Base-by-base conservation (phyloP, 2,329 filamentous ascomycete genomes). In the Fusarium heterosporum region DNA sequence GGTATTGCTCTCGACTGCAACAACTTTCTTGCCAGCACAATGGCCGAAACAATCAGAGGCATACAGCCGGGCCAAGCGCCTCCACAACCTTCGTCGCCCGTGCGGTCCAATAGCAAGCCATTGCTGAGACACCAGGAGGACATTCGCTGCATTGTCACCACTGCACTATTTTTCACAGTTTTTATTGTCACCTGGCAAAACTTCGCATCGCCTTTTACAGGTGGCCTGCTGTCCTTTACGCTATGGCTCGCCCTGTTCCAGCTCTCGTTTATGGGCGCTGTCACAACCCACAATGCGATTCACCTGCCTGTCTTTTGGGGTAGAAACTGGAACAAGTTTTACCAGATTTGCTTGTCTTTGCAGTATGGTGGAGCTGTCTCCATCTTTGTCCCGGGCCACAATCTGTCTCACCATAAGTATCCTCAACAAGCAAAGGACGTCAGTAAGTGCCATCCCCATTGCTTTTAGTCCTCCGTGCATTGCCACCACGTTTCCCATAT, bases 401-500 rank as follows among this genome's bases (percentile, higher is more conserved):
- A 62, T 25, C 13, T 62, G 5, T 62, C 59, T 22, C 59, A 62
- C n/a, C 59, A 62, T 38, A 62, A 62, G 40, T 62, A 62, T 19
- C 57, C 59, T 17, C 59, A 62, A n/a, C 59, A 62, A 26, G 59
- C 59, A 26, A 22, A 39, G 16, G 59, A 62, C 22, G 59, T 62
- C 8, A 62, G 59, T 62, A 34, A 62, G 59, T 62, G 28, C 45
- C 38, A 32, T 16, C 16, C 5, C 22, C 14, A 12, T 36, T 41
- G n/a, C 4, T 11, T 12, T 16, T 4, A 13, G 12, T 12, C 14
- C 22, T 17, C 3, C 3, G 16, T 8, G 28, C 19, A 17, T 19
- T 16, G 11, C n/a, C 8, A 19, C 13, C 6, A 17, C 42, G 32
- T 4, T n/a, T 32, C 6, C 10, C 29, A 46, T 46, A 13, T 22